Base-by-base conservation (phyloP, 306 rosid genomes). In the Begonia peltatifolia region DNA sequence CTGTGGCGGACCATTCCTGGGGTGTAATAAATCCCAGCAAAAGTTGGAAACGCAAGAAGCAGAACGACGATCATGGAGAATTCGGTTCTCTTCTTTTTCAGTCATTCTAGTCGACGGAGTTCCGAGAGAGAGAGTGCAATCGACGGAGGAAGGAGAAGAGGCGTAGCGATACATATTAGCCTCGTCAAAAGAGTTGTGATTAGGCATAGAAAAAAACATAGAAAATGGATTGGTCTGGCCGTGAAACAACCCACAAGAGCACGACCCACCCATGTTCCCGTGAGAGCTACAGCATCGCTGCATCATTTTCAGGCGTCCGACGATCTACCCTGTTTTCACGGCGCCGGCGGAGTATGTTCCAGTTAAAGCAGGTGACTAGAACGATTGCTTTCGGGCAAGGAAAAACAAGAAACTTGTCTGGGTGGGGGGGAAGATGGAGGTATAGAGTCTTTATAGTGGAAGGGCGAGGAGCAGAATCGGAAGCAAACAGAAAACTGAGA, bases 101-200 rank as follows among this genome's bases (percentile, higher is more conserved):
- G 23, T 48, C 0, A 17, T 47, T 47, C 95, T 85, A 0, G 96
- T 80, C 22, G 99, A 90, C 0, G 99, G 96, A 2, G 96, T 90
- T 0, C 93, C 99, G 0, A 90, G 80, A 5, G 96, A 90, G 46
- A 90, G 95, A 6, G 99, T 90, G 60, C 99, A 90, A 56, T 90
- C 99, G 4, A 90, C 99, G 3, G 94, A 73, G 36, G 93, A 64
- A 0, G 83, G 63, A 15, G 81, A 66, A 14, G 75, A 56, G 0
- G 71, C 35, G 66, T 20, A 61, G 55, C 53, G n/a, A 15, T 67
- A 8, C n/a, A 4, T 14, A 4, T 56, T 18, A 46, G 13, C 17
- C 38, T 68, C 71, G 14, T 63, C 77, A 52, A 65, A 75, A 46
- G 76, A 62, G 16, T 30, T 47, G 59, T 54, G 53, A 11, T 75